A percentile compares a stretch with the other conserved stretches of the same genome.
phyloP scores from a whole-genome alignment of 306 rosid species.

The Vigna trinervia region DNA sequence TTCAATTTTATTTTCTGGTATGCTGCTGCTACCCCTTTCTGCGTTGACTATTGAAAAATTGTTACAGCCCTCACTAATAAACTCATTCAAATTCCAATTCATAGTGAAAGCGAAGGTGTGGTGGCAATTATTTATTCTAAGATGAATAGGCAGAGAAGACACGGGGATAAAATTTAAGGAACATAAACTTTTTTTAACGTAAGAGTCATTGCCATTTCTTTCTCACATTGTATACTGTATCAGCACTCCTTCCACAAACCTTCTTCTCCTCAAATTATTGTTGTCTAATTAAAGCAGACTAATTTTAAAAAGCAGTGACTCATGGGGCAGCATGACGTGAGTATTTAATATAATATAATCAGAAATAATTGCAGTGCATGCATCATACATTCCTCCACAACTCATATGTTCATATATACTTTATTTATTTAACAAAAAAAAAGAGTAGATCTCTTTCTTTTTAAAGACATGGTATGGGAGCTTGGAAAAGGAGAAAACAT shows the following conservation, averaged over 20 bases:
- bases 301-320: conserved; percentile 32
- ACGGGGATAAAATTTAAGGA: conserved; percentile 39
- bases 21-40: conserved; percentile 29
- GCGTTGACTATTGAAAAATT: conserved; percentile 61
- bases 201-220: conserved; percentile 21
- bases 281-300: conserved; percentile 22
- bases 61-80: conserved; percentile 27
- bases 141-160: conserved; percentile 45
- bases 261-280: conserved; percentile 14
- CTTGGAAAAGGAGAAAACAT: neutral
- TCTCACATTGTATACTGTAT: conserved; percentile 14
- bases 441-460: no score
- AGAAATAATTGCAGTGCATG: conserved; percentile 44
- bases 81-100: conserved; percentile 54
- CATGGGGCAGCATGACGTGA: conserved; percentile 45
- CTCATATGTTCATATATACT: conserved; percentile 15
- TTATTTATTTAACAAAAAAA: neutral
- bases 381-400: conserved; percentile 33
- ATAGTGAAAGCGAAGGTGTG: conserved; percentile 36
- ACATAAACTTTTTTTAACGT: neutral
- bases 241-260: conserved; percentile 27
- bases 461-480: neutral
- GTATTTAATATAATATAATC: conserved; percentile 26
- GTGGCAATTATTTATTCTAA: conserved; percentile 44
- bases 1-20: conserved; percentile 47